Evolutionary conservation across 176 grass and related monocot species (phyloP), one percentile per base, ranked within the genome.

Genomic region (Carex kokanica): DNA sequence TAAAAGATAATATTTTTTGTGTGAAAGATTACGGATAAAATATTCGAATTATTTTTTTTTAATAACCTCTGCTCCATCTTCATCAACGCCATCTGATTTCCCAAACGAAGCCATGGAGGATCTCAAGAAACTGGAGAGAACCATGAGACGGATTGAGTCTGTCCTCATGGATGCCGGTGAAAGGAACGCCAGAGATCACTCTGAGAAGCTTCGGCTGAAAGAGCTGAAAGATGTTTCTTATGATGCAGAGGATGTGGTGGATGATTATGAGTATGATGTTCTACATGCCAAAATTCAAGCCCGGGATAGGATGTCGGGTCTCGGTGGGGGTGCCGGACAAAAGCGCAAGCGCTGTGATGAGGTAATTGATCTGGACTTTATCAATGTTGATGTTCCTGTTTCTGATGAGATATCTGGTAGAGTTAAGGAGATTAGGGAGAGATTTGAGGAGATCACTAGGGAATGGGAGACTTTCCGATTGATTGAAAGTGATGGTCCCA

Each of bases 171-270:
- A 70, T 24, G 62, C 82, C 3, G 17, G 16, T 3, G 18, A 84
- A n/a, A 57, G 52, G 13, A 25, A 32, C 15, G 16, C 41, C 17
- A 10, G 18, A 34, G 67, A 68, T 38, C 51, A 36, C 6, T 38
- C 60, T 21, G 51, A 40, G 64, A 59, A 84, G 24, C 47, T 57
- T 8, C 23, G 43, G 3, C 43, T 84, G 1, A 2, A 73, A 12
- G 62, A 84, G 43, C 23, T 84, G 40, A 84, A 73, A 65, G 41
- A 73, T 13, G 43, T 59, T 12, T 64, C 81, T 34, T 59, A 58
- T 36, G 81, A 84, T 56, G 81, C 64, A 3, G 81, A 84, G 43
- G 67, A 84, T 60, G 38, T 73, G 16, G 49, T 84, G 13, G 81
- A 52, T 13, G 81, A 84, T 8, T 73, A 70, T 18, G 81, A 84